Percentiles rank a stretch among this genome's conserved stretches.
Evolutionary conservation across 139 green algal genomes (phyloP).

Genomic region (Chlorella sp.): DNA sequence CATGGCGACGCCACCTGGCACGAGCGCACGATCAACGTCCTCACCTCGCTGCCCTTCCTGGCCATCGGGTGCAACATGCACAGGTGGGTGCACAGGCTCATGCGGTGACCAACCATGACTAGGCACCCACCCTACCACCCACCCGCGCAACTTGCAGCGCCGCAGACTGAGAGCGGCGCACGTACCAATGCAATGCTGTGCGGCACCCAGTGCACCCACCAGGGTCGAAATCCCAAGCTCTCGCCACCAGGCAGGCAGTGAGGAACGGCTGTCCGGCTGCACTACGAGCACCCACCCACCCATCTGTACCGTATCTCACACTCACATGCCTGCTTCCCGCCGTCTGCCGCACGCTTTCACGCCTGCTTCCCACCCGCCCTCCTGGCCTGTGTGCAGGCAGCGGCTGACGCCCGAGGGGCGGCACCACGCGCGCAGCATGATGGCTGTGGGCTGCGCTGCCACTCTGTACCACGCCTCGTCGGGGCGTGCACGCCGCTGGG

Average conservation of each 20-base stretch:
- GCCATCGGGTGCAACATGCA: slow-evolving; percentile 63
- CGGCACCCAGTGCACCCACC: too few relatives aligned
- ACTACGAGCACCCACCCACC: not conserved
- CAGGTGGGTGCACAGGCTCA: slow-evolving; percentile 32
- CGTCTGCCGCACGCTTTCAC: too few relatives aligned
- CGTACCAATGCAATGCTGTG: too few relatives aligned
- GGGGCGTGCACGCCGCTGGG: slow-evolving; percentile 53
- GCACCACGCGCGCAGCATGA: slow-evolving; percentile 63
- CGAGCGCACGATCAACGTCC: slow-evolving; percentile 69
- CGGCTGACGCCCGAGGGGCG: slow-evolving; percentile 51
- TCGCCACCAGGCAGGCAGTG: not conserved
- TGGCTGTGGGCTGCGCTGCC: slow-evolving; percentile 61
- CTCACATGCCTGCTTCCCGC: not conserved
- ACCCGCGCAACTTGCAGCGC: too few relatives aligned
- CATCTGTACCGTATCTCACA: not conserved
- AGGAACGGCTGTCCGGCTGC: not conserved
- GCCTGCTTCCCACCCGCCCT: not conserved
- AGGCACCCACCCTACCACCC: too few relatives aligned
- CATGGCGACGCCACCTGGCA: slow-evolving; percentile 57
- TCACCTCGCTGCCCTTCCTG: slow-evolving; percentile 72
- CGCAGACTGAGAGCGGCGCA: too few relatives aligned
- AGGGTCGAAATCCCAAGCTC: too few relatives aligned
- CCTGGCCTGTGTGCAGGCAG: slow-evolving; percentile 39
- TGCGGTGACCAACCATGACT: too few relatives aligned
- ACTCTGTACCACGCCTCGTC: slow-evolving; percentile 64